Conservation (phyloP, 495 filamentous ascomycete species). For the Articulospora tetracladia region DNA sequence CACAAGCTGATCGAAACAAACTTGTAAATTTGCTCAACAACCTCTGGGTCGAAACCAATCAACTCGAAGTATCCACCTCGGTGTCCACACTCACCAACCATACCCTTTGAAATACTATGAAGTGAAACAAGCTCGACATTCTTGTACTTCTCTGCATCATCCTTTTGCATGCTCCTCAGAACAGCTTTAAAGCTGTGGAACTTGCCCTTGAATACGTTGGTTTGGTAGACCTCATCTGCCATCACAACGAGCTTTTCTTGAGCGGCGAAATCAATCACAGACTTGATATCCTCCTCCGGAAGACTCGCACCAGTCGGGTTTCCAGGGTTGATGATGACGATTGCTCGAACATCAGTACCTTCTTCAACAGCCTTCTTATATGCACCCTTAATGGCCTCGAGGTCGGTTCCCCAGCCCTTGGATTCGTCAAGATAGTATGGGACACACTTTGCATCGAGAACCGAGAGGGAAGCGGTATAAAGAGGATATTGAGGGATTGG, state of each 20-base stretch:
- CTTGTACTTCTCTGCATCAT: constrained; percentile 69
- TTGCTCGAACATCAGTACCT: constrained; percentile 81
- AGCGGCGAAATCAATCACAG: constrained; percentile 79
- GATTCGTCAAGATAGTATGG: constrained; percentile 90
- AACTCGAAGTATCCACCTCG: constrained; percentile 97
- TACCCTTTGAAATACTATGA: constrained; percentile 88
- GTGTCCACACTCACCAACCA: constrained; percentile 98
- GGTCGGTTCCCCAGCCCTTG: constrained; percentile 80
- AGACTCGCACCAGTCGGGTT: constrained; percentile 94
- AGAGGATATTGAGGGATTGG: constrained; percentile 98
- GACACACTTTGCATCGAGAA: constrained; percentile 83
- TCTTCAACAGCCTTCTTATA: constrained; percentile 66
- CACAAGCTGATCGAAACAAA: constrained; percentile 94
- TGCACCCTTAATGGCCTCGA: constrained; percentile 66
- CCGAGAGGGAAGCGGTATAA: constrained; percentile 87
- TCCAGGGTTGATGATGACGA: constrained; percentile 97
- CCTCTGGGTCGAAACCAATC: constrained; percentile 77
- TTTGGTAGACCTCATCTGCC: constrained; percentile 98
- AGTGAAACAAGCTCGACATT: constrained; percentile 81
- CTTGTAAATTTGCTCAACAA: constrained; percentile 95
- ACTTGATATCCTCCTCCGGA: constrained; percentile 68
- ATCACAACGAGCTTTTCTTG: constrained; percentile 84
- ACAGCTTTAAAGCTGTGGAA: constrained; percentile 94
- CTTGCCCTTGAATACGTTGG: constrained; percentile 90
- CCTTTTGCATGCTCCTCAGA: constrained; percentile 78